These are phyloP conservation scores for Mallotus nudiflorus DNA, from an alignment of 345 rosid genomes.

Conservation along the genomic window DNA sequence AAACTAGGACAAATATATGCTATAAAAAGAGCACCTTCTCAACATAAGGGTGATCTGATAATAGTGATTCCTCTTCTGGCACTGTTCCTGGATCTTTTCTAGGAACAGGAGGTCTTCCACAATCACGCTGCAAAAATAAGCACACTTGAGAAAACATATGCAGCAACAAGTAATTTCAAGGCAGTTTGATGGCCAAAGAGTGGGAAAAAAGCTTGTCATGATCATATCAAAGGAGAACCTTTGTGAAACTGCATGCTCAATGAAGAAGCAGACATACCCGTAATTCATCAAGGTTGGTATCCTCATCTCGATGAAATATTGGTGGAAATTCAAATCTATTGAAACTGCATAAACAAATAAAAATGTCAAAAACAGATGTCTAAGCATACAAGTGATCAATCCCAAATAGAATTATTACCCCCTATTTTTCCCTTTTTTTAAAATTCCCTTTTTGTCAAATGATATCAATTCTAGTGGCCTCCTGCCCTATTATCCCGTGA, in stretches of 20 bases:
- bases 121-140: slow-evolving; percentile 65
- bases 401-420: slow-evolving; percentile 1
- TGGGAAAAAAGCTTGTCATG: not conserved
- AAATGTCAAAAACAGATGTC: slow-evolving; percentile 3
- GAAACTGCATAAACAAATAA: slow-evolving; percentile 54
- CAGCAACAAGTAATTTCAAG: not conserved
- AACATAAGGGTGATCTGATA: slow-evolving; percentile 92
- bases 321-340: slow-evolving; percentile 89
- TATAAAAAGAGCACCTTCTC: slow-evolving; percentile 57
- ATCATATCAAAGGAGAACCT: not conserved
- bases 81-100: slow-evolving; percentile 68
- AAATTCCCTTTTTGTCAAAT: not conserved
- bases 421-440: not conserved
- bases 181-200: not conserved
- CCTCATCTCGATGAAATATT: slow-evolving; percentile 84
- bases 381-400: slow-evolving; percentile 3
- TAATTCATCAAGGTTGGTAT: slow-evolving; percentile 68
- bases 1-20: not conserved
- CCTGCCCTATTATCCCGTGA: not conserved
- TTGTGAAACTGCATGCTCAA: slow-evolving; percentile 3
- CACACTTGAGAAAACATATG: not conserved
- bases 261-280: slow-evolving; percentile 49
- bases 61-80: slow-evolving; percentile 79
- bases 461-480: not conserved
- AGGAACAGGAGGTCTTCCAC: slow-evolving; percentile 90